Evolutionary conservation across 768 basidiomycete genomes (phyloP).

Genomic region (Cubamyces sp.): DNA sequence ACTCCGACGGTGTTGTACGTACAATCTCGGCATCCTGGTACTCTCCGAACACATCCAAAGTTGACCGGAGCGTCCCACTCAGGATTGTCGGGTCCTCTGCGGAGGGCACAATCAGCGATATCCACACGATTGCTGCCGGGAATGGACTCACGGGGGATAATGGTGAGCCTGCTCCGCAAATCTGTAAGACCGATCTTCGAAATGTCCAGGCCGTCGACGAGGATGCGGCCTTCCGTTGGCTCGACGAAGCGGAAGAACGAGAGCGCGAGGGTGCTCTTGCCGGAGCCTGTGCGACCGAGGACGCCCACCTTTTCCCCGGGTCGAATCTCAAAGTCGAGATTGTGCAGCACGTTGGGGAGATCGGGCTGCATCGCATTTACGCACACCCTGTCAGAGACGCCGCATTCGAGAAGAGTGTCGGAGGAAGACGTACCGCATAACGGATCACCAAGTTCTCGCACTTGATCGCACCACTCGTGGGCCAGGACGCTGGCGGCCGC

Average conservation of each 20-base stretch:
- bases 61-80: slow-evolving; percentile 79
- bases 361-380: slow-evolving; percentile 59
- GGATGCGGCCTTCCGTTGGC: slow-evolving; percentile 72
- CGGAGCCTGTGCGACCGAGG: slow-evolving; percentile 65
- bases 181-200: slow-evolving; percentile 80
- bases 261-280: slow-evolving; percentile 81
- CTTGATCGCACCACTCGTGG: slow-evolving; percentile 65
- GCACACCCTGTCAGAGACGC: slow-evolving; percentile 10
- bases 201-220: slow-evolving; percentile 81
- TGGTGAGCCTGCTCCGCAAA: slow-evolving; percentile 75
- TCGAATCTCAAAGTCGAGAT: slow-evolving; percentile 70
- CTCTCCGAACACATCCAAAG: slow-evolving; percentile 85
- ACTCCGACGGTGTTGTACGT: slow-evolving; percentile 31
- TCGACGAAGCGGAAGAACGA: slow-evolving; percentile 94
- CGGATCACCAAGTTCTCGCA: slow-evolving; percentile 78
- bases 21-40: slow-evolving; percentile 86
- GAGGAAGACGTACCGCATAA: slow-evolving; percentile 63
- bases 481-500: slow-evolving; percentile 82
- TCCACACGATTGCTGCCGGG: background rate
- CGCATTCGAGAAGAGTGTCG: slow-evolving; percentile 14
- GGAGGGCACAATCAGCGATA: slow-evolving; percentile 5
- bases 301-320: slow-evolving; percentile 85
- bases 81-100: slow-evolving; percentile 89
- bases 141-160: slow-evolving; percentile 66
- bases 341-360: slow-evolving; percentile 83